Percentiles rank a stretch among this genome's conserved stretches.
Conservation (phyloP, 495 filamentous ascomycete genomes). For the Talaromyces proteolyticus region DNA sequence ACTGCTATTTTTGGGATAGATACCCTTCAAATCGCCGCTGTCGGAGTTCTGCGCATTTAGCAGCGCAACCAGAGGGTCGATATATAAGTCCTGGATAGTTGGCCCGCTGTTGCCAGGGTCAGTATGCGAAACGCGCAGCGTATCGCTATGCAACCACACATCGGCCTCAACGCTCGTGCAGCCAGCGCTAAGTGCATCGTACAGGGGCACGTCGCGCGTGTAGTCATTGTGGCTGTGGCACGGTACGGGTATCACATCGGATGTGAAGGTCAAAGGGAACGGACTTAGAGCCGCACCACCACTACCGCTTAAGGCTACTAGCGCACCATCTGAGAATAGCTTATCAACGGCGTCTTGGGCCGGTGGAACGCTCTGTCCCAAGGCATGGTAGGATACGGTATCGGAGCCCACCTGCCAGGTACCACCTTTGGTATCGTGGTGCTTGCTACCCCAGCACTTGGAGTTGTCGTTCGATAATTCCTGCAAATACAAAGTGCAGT, state of each 20-base stretch:
- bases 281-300: neutral
- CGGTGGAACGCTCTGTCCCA: neutral
- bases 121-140: slow-evolving; percentile 45
- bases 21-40: slow-evolving; percentile 14
- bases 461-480: slow-evolving; percentile 2
- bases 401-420: slow-evolving; percentile 8
- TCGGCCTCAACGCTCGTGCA: slow-evolving; percentile 64
- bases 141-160: slow-evolving; percentile 60
- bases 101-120: slow-evolving; percentile 17
- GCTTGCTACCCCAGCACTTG: slow-evolving; percentile 1
- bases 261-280: neutral
- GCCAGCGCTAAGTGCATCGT: slow-evolving; percentile 44
- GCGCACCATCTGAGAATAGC: neutral
- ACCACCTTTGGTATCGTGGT: slow-evolving; percentile 15
- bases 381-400: neutral
- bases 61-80: slow-evolving; percentile 33
- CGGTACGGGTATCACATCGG: neutral
- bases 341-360: neutral
- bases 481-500: neutral
- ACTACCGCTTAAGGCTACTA: neutral
- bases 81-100: slow-evolving; percentile 35
- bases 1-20: slow-evolving; percentile 31
- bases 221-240: slow-evolving; percentile 10
- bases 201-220: slow-evolving; percentile 19
- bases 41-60: slow-evolving; percentile 25